A percentile compares a stretch with the other conserved stretches of the same genome.
phyloP scores from a whole-genome alignment of 306 rosid species.

The Cicer arietinum region DNA sequence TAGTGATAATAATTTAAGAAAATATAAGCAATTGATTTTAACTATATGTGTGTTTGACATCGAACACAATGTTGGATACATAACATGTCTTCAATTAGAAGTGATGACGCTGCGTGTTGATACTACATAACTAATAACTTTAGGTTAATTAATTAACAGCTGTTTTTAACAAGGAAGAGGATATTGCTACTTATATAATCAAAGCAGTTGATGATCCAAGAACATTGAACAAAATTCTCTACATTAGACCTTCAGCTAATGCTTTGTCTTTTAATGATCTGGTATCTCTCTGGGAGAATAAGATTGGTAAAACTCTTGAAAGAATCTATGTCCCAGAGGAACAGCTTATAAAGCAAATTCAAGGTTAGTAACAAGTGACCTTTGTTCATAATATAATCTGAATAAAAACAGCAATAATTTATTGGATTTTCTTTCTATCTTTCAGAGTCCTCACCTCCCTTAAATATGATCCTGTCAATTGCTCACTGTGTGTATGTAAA shows the following conservation, averaged over 20 bases:
- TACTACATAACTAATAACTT: background rate
- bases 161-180: slow-evolving; percentile 56
- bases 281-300: slow-evolving; percentile 63
- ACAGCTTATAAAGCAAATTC: slow-evolving; percentile 47
- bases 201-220: slow-evolving; percentile 62
- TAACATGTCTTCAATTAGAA: no score
- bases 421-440: background rate
- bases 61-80: no score
- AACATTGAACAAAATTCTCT: slow-evolving; percentile 58
- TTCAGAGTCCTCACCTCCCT: slow-evolving; percentile 60
- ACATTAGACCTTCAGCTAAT: slow-evolving; percentile 52
- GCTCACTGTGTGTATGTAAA: slow-evolving; percentile 58
- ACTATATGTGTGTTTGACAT: no score
- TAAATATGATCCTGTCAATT: slow-evolving; percentile 47
- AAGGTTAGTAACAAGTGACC: slow-evolving; percentile 39
- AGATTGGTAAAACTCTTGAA: slow-evolving; percentile 58
- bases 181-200: slow-evolving; percentile 53
- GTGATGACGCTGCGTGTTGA: no score
- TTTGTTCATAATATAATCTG: background rate
- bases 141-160: slow-evolving; percentile 35
- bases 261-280: slow-evolving; percentile 53
- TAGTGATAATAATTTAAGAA: no score
- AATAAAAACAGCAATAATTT: slow-evolving; percentile 10
- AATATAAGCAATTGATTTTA: no score
- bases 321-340: slow-evolving; percentile 51